These are phyloP conservation scores for Hypoxylon perforatum DNA, from an alignment of 495 filamentous ascomycete species.

Conservation along the genomic window DNA sequence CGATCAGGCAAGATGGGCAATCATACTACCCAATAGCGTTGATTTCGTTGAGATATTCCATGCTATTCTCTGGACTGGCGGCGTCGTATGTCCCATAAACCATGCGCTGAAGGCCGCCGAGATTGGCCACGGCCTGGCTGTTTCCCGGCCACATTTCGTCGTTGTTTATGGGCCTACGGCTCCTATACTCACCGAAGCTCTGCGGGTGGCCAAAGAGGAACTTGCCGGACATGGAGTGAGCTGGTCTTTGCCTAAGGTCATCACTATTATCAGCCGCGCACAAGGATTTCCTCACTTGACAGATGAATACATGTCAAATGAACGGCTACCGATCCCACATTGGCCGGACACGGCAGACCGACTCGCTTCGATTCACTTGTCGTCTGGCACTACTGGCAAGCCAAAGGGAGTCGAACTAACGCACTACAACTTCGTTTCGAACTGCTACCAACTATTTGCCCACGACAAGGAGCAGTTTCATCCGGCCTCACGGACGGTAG, in stretches of 20 bases:
- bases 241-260: slow-evolving; percentile 33
- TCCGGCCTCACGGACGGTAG: slow-evolving; percentile 40
- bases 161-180: slow-evolving; percentile 43
- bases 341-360: slow-evolving; percentile 40
- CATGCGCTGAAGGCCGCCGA: slow-evolving; percentile 39
- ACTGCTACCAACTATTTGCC: slow-evolving; percentile 53
- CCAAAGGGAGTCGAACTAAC: slow-evolving; percentile 84
- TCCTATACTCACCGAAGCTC: slow-evolving; percentile 23
- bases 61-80: slow-evolving; percentile 44
- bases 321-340: slow-evolving; percentile 49
- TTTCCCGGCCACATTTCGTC: slow-evolving; percentile 46
- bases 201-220: slow-evolving; percentile 25
- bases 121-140: slow-evolving; percentile 39
- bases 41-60: slow-evolving; percentile 51
- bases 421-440: slow-evolving; percentile 76
- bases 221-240: slow-evolving; percentile 28
- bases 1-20: slow-evolving; percentile 48
- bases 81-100: slow-evolving; percentile 40
- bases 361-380: slow-evolving; percentile 42
- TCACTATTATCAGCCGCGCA: slow-evolving; percentile 34
- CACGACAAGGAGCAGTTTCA: slow-evolving; percentile 48
- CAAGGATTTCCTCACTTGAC: slow-evolving; percentile 30
- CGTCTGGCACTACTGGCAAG: slow-evolving; percentile 74
- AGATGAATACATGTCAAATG: slow-evolving; percentile 35
- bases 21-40: slow-evolving; percentile 51